Evolutionary conservation across 163 green algal species (phyloP).

Genomic region (Coccomyxa subellipsoidea): DNA sequence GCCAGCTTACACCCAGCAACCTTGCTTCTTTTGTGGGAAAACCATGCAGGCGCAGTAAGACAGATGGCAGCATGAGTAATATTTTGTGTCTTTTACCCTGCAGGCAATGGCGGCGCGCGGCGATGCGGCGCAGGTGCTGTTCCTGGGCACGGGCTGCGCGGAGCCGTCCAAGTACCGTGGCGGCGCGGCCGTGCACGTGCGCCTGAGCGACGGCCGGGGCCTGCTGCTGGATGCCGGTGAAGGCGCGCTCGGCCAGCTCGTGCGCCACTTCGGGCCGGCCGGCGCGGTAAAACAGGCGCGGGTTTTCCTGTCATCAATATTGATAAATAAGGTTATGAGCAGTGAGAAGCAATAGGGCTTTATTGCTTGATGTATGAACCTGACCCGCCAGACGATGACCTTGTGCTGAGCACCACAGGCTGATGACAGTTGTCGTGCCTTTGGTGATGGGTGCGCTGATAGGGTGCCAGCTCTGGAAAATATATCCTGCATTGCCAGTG

Average conservation of each 20-base stretch:
- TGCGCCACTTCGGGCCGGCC: constrained; percentile 28
- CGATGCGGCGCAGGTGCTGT: constrained; percentile 34
- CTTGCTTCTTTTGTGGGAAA: no score
- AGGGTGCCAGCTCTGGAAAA: no score
- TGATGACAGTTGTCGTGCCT: no score
- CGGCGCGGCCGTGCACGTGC: constrained; percentile 54
- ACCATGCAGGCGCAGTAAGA: no score
- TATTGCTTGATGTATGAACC: neutral
- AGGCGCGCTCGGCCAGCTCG: constrained; percentile 48
- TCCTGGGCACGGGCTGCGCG: constrained; percentile 71
- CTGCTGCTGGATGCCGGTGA: constrained; percentile 72
- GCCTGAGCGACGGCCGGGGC: constrained; percentile 7
- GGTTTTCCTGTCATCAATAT: neutral
- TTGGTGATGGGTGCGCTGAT: no score
- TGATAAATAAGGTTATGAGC: no score
- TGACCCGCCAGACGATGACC: neutral
- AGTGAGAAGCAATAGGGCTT: no score
- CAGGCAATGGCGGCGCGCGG: neutral
- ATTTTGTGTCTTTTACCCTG: neutral
- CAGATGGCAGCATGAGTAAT: no score
- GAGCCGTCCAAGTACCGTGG: constrained; percentile 72
- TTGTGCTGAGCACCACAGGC: no score
- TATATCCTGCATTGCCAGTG: no score
- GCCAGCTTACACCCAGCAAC: no score
- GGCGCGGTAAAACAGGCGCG: constrained; percentile 1